Evolutionary conservation across 2,329 filamentous ascomycete species (phyloP).

Genomic region (Epichloe uncinata): DNA sequence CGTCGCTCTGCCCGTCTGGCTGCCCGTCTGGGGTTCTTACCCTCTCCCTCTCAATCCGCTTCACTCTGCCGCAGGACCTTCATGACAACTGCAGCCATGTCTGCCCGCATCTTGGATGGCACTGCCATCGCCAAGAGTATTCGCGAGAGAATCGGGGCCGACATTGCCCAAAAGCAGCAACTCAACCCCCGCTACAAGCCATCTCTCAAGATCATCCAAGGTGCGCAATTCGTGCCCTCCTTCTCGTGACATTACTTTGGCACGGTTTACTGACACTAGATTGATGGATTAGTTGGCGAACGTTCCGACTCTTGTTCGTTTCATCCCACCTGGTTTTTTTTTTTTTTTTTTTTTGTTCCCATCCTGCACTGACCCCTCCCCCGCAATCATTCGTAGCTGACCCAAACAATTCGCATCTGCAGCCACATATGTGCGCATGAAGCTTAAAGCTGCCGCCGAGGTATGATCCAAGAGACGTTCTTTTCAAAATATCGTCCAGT

Average conservation of each 20-base stretch:
- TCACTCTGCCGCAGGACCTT: conserved; percentile 19
- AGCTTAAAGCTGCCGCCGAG: no score
- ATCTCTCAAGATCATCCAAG: conserved; percentile 87
- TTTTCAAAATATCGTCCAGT: no score
- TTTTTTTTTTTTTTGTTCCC: not conserved
- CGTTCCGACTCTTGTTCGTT: conserved; percentile 73
- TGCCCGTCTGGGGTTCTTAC: not conserved
- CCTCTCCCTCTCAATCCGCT: not conserved
- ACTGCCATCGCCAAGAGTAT: conserved; percentile 89
- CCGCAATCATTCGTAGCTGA: no score
- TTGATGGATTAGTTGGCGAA: conserved; percentile 55
- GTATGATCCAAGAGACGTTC: no score
- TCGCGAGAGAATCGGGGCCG: conserved; percentile 62
- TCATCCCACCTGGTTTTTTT: not conserved
- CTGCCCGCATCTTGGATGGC: conserved; percentile 85
- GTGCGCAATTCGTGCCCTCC: conserved; percentile 32
- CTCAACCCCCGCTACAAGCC: conserved; percentile 80
- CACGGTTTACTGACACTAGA: conserved; percentile 11
- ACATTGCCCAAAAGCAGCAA: conserved; percentile 73
- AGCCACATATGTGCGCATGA: no score
- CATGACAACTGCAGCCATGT: conserved; percentile 52
- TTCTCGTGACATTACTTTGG: conserved; percentile 4
- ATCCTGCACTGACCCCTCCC: no score
- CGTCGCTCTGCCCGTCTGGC: no score
- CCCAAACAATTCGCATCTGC: no score